A percentile compares a stretch with the other conserved stretches of the same genome.
Evolutionary conservation across 225 moss, liverwort and hornwort species (phyloP).

Genomic region (Straminergon stramineum): DNA sequence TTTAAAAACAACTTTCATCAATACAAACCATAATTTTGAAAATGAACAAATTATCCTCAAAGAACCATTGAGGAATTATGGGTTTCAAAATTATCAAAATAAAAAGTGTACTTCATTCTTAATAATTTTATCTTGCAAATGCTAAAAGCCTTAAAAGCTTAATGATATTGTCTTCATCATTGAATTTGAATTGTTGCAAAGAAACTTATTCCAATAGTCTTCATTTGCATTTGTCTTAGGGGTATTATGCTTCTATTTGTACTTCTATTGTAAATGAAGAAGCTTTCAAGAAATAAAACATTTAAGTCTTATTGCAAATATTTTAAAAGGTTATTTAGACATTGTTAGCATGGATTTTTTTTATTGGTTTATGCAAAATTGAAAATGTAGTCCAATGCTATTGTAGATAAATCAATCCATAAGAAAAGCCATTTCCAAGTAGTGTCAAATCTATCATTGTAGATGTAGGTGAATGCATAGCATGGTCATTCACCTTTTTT

Average conservation of each 20-base stretch:
- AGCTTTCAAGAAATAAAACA: background rate
- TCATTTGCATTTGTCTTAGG: too few relatives aligned
- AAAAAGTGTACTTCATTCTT: background rate
- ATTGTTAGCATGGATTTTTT: fast-evolving
- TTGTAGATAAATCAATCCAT: background rate
- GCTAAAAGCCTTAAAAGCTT: background rate
- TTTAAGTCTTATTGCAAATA: background rate
- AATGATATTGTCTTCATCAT: background rate
- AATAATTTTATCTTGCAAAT: background rate
- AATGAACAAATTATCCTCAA: background rate
- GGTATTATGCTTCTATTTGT: background rate
- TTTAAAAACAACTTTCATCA: background rate
- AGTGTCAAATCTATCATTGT: background rate
- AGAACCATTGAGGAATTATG: background rate
- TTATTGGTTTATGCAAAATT: background rate
- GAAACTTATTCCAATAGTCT: background rate
- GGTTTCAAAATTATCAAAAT: background rate
- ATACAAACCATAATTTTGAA: background rate
- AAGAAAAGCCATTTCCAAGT: background rate
- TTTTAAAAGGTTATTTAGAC: too few relatives aligned
- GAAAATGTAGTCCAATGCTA: background rate
- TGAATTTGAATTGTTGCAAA: background rate
- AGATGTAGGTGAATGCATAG: background rate
- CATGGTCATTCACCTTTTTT: background rate
- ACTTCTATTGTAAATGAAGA: background rate